Percentiles rank a stretch among this genome's conserved stretches.
Evolutionary conservation across 2,329 filamentous ascomycete genomes (phyloP).

Genomic region (Pseudogymnoascus sp.): DNA sequence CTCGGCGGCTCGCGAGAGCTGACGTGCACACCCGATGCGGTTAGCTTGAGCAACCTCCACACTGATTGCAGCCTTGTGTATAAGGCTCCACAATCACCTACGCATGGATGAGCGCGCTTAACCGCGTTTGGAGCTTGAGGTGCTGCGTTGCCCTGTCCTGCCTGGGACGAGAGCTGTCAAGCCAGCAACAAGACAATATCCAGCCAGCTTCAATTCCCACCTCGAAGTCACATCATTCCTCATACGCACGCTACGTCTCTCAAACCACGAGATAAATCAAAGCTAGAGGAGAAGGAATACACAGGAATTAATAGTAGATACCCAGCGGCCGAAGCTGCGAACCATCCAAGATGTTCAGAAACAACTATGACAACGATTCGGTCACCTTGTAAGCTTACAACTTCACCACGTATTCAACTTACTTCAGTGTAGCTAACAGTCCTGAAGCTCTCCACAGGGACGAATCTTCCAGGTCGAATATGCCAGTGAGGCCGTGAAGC

Average conservation of each 20-base stretch:
- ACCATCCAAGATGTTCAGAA: slow-evolving; percentile 78
- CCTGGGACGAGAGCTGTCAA: slow-evolving; percentile 9
- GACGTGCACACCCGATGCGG: slow-evolving; percentile 8
- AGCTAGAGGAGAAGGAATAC: neutral
- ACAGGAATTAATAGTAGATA: slow-evolving; percentile 4
- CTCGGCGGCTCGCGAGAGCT: slow-evolving; percentile 6
- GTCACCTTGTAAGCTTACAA: slow-evolving; percentile 80
- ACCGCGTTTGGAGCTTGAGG: slow-evolving; percentile 12
- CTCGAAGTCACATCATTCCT: neutral
- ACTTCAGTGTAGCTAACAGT: slow-evolving; percentile 23
- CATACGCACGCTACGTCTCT: neutral
- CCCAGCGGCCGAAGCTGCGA: slow-evolving; percentile 19
- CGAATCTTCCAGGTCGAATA: slow-evolving; percentile 99
- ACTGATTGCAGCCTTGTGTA: slow-evolving; percentile 1
- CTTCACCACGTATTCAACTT: neutral
- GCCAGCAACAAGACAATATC: slow-evolving; percentile 5
- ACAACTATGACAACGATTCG: slow-evolving; percentile 99
- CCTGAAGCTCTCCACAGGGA: slow-evolving; percentile 84
- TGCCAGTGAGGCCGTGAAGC: slow-evolving; percentile 96
- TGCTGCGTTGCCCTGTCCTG: slow-evolving; percentile 13
- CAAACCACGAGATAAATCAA: neutral
- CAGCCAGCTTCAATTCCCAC: slow-evolving; percentile 9
- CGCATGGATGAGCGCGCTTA: slow-evolving; percentile 6
- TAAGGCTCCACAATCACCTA: neutral
- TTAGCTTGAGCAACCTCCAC: neutral